These are phyloP conservation scores for Sphaceloma murrayae DNA, from an alignment of 2,329 filamentous ascomycete species.

Conservation along the genomic window DNA sequence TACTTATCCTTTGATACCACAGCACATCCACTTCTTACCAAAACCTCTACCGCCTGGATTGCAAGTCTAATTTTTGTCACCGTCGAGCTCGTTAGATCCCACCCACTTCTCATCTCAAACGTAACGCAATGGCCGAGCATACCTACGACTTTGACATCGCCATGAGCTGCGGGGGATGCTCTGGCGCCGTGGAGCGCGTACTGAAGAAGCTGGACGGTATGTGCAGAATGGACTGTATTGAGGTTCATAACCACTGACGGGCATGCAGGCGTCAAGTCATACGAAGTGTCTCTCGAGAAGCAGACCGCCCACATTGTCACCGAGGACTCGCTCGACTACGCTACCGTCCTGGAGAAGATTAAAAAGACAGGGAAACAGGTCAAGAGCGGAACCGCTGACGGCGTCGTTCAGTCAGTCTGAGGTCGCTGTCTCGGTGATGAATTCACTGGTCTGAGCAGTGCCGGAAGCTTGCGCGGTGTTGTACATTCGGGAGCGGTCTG, in stretches of 20 bases:
- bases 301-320: conserved; percentile 74
- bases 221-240: too few species aligned
- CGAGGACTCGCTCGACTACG: conserved; percentile 59
- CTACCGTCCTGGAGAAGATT: conserved; percentile 76
- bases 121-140: conserved; percentile 60
- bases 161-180: conserved; percentile 96
- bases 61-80: neutral
- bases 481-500: neutral
- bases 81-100: too few species aligned
- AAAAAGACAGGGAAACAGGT: conserved; percentile 93
- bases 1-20: neutral
- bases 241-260: neutral
- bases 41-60: neutral
- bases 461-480: neutral
- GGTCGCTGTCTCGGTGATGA: too few species aligned
- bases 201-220: conserved; percentile 84
- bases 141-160: conserved; percentile 90
- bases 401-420: conserved; percentile 36
- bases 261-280: conserved; percentile 68
- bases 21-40: neutral
- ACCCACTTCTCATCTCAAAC: neutral
- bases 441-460: neutral
- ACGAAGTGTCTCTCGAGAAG: conserved; percentile 76
- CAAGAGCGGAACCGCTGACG: conserved; percentile 65
- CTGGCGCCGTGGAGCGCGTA: conserved; percentile 82